Percentiles rank a stretch among this genome's conserved stretches.
These are phyloP conservation scores for Simplicillium sp. DNA, from an alignment of 2,329 filamentous ascomycete genomes.

Conservation along the genomic window DNA sequence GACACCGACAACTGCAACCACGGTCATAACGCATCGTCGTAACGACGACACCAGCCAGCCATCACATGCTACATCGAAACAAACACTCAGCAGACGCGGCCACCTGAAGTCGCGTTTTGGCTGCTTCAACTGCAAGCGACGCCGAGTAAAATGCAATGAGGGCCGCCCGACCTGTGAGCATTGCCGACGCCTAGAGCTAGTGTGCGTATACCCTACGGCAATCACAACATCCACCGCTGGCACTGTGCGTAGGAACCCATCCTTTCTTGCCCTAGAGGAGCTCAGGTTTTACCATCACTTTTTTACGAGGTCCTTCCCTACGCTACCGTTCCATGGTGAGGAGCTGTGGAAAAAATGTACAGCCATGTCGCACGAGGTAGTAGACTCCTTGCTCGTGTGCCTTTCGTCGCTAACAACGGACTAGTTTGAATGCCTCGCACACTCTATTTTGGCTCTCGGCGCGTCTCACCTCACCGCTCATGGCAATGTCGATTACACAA, in stretches of 20 bases:
- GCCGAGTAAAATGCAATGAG: slow-evolving; percentile 22
- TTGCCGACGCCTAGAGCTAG: slow-evolving; percentile 22
- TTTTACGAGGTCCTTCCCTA: slow-evolving; percentile 28
- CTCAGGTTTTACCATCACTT: slow-evolving; percentile 43
- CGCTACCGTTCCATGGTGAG: slow-evolving; percentile 20
- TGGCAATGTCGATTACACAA: slow-evolving; percentile 14
- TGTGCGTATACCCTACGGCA: slow-evolving; percentile 19
- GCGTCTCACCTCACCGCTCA: slow-evolving; percentile 24
- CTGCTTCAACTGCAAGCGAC: slow-evolving; percentile 21
- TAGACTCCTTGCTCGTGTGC: slow-evolving; percentile 5
- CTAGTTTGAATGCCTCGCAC: slow-evolving; percentile 26
- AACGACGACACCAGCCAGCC: no score
- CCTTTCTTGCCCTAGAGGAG: slow-evolving; percentile 28
- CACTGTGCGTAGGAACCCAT: slow-evolving; percentile 6
- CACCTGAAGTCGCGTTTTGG: slow-evolving; percentile 20
- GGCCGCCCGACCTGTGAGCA: slow-evolving; percentile 17
- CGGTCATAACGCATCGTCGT: no score
- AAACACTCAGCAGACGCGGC: slow-evolving; percentile 6
- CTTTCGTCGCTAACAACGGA: no score
- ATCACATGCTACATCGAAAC: no score
- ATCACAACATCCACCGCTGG: no score
- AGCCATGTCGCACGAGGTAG: slow-evolving; percentile 23
- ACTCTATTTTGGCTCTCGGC: slow-evolving; percentile 25
- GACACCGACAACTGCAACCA: no score
- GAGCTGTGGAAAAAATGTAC: slow-evolving; percentile 23